Evolutionary conservation across 495 filamentous ascomycete species (phyloP), one percentile per base, ranked within the genome.

Genomic region (Lophiostoma macrostomum): DNA sequence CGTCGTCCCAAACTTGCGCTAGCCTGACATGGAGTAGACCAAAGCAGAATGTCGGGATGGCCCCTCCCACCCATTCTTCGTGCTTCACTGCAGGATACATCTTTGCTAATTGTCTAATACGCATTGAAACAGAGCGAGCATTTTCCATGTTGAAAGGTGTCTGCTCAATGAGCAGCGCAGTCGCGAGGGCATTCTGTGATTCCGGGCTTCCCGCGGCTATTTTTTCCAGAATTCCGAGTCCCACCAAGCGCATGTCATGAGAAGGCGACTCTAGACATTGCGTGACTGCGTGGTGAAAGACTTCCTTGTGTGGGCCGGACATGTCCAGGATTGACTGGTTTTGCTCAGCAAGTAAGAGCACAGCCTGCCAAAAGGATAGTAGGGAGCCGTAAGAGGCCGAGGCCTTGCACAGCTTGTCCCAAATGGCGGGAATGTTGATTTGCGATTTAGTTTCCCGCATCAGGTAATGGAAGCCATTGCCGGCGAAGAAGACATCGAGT

Each of bases 1-100:
- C 82, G 56, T 95, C 88, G 56, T 95, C 88, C 86, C 90, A 95
- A 18, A 91, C 68, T 13, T 86, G 87, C 4, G 89, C 74, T 48
- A 95, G 73, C 55, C 84, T 87, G 41, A 91, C 82, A 3, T 90
- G 93, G 46, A 95, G 79, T 58, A 96, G 79, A 34, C 91, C 91
- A 65, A 96, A 96, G 61, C 87, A 84, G 59, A 90, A 96, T 12
- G 82, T 74, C 1, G 90, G 87, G 24, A 96, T 76, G 5, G 91
- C 75, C 57, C 74, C 76, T 25, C 79, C 71, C 61, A 95, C 73
- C 83, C 85, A 90, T 11, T 74, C 76, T 40, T 76, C 75, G 18
- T 72, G 62, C 56, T 72, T 58, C 41, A 78, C 61, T 67, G 72
- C 66, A 47, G 79, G 63, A 69, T 81, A 87, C 60, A 84, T 58